Base-by-base conservation (phyloP, 345 rosid genomes). In the Sisymbrium irio region DNA sequence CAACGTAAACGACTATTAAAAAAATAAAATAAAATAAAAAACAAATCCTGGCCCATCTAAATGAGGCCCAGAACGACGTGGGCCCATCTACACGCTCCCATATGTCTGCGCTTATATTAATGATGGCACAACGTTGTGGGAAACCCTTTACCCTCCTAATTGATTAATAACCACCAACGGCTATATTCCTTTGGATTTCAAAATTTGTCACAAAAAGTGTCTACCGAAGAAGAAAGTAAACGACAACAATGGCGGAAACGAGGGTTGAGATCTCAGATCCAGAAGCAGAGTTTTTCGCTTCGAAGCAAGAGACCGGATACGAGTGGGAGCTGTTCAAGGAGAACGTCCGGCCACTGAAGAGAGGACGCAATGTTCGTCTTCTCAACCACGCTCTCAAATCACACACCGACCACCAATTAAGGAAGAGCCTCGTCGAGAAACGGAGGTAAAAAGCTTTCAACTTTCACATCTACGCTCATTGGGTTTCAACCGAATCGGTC, bases 271-370 rank as follows among this genome's bases (percentile, higher is more conserved):
- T 59, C 57, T 40, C 86, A 75, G 98, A 94, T 71, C 86, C 93
- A 32, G 98, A 94, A 80, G 47, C 91, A 25, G 86, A 81, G 82
- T 94, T 94, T 74, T 84, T 94, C 1, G 84, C 80, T 3, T 87
- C 89, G 4, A 88, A 83, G 53, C 81, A 82, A 65, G 87, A 89
- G 83, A 89, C 90, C 0, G 93, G 97, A 5, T 54, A 78, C 50
- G 96, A 94, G 77, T 94, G 98, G 98, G 97, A 94, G 72, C 84
- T 86, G 36, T 94, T 80, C 84, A 94, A 94, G 74, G 98, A 94
- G 63, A 94, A 94, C 77, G 90, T 94, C 6, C 77, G 94, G 65
- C 97, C 97, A 0, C 67, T 93, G 46, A 91, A 91, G 85, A 78
- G 98, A 69, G 98, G 98, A 18, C 96, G 98, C 58, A 86, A 89